Conservation (phyloP, 2,329 filamentous ascomycete genomes). For the Xylaria sp. region DNA sequence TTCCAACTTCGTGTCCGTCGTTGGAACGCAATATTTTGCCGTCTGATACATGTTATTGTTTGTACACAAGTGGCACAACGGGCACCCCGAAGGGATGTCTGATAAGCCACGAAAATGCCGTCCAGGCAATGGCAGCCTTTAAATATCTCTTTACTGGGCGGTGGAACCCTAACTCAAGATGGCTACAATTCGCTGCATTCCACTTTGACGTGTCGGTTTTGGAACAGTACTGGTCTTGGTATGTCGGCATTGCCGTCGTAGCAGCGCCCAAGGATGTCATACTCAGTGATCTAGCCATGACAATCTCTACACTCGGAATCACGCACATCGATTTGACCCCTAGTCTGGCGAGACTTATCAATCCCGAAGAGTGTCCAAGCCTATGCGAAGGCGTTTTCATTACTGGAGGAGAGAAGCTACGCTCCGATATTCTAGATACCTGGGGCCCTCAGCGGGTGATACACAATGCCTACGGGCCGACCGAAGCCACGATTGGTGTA, state of each 20-base stretch:
- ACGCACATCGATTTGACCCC: slow-evolving; percentile 94
- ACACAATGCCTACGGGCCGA: slow-evolving; percentile 92
- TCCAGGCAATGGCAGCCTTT: slow-evolving; percentile 89
- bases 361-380: slow-evolving; percentile 79
- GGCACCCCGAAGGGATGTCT: slow-evolving; percentile 87
- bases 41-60: slow-evolving; percentile 74
- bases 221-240: slow-evolving; percentile 97
- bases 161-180: slow-evolving; percentile 76
- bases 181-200: slow-evolving; percentile 92
- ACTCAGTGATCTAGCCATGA: slow-evolving; percentile 78
- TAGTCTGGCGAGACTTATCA: slow-evolving; percentile 78
- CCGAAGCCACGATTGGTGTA: slow-evolving; percentile 89
- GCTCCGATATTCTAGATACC: slow-evolving; percentile 83
- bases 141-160: slow-evolving; percentile 75
- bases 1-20: slow-evolving; percentile 33
- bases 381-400: slow-evolving; percentile 88
- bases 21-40: slow-evolving; percentile 46
- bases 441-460: slow-evolving; percentile 84
- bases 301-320: slow-evolving; percentile 74
- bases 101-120: slow-evolving; percentile 85
- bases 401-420: slow-evolving; percentile 86
- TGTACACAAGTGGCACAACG: slow-evolving; percentile 88
- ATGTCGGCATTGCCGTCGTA: slow-evolving; percentile 82
- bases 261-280: slow-evolving; percentile 83
- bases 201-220: slow-evolving; percentile 94